Conservation (phyloP, 495 filamentous ascomycete genomes). For the Aspergillus wentii region DNA sequence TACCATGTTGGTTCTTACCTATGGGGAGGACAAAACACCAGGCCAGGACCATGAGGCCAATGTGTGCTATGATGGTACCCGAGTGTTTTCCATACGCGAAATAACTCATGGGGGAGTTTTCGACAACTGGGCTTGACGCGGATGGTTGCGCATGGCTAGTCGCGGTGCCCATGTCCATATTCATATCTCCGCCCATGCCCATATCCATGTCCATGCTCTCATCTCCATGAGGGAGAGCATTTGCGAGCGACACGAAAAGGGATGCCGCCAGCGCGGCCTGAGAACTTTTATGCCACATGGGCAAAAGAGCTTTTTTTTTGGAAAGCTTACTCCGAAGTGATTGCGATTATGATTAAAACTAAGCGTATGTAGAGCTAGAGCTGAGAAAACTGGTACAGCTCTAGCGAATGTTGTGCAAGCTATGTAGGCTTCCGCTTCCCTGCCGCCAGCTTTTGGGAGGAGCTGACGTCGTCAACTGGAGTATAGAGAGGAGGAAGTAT, state of each 20-base stretch:
- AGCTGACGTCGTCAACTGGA: slow-evolving; percentile 3
- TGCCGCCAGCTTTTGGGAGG: too few species aligned
- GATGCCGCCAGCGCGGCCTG: slow-evolving; percentile 28
- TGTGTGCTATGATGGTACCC: slow-evolving; percentile 69
- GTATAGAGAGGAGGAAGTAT: slow-evolving; percentile 3
- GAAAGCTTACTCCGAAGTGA: background rate
- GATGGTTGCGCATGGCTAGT: slow-evolving; percentile 10
- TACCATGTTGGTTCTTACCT: slow-evolving; percentile 57
- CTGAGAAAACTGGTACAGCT: slow-evolving; percentile 12
- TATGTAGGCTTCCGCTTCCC: background rate
- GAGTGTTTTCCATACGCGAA: slow-evolving; percentile 65
- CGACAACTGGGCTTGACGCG: slow-evolving; percentile 26
- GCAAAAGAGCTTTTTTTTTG: slow-evolving; percentile 2
- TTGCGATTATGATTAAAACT: background rate
- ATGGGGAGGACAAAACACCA: slow-evolving; percentile 85
- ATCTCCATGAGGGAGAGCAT: slow-evolving; percentile 32
- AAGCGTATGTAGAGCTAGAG: background rate
- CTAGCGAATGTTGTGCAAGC: slow-evolving; percentile 16
- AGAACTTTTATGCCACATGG: slow-evolving; percentile 22
- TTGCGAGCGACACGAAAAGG: slow-evolving; percentile 26
- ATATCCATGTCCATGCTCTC: slow-evolving; percentile 25
- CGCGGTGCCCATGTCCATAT: slow-evolving; percentile 35
- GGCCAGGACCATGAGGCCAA: slow-evolving; percentile 68
- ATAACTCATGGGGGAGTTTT: slow-evolving; percentile 56
- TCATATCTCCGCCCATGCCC: slow-evolving; percentile 34